phyloP scores from a whole-genome alignment of 306 rosid genomes.

The Mucuna pruriens region DNA sequence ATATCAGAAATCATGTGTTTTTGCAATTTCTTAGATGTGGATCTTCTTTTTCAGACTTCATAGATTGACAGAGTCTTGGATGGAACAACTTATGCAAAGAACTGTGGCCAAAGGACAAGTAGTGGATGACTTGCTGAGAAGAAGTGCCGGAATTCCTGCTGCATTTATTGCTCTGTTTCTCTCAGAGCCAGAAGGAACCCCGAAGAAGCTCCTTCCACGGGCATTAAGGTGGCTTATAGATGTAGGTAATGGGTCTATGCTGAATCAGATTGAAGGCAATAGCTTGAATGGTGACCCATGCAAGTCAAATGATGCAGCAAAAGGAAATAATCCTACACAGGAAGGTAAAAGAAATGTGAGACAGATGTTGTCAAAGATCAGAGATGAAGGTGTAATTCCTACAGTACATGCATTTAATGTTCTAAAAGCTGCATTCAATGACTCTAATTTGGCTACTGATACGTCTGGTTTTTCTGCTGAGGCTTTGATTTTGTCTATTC shows the following conservation, averaged over 20 bases:
- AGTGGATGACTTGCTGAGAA: slow-evolving; percentile 91
- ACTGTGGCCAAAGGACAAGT: slow-evolving; percentile 83
- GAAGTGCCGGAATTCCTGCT: slow-evolving; percentile 99
- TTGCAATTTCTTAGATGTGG: slow-evolving; percentile 35
- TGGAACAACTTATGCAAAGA: slow-evolving; percentile 97
- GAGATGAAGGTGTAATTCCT: slow-evolving; percentile 97
- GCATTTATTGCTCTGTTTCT: slow-evolving; percentile 91
- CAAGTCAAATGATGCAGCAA: slow-evolving; percentile 43
- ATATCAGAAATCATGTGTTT: slow-evolving; percentile 18
- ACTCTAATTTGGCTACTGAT: slow-evolving; percentile 89
- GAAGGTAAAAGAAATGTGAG: slow-evolving; percentile 49
- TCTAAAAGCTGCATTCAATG: slow-evolving; percentile 93
- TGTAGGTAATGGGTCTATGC: slow-evolving; percentile 70
- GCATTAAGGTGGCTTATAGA: slow-evolving; percentile 94
- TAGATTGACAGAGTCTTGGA: slow-evolving; percentile 90
- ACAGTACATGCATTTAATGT: slow-evolving; percentile 93
- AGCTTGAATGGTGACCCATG: slow-evolving; percentile 45
- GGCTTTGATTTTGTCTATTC: slow-evolving; percentile 78
- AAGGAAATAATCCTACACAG: slow-evolving; percentile 40
- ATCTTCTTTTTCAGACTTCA: slow-evolving; percentile 69
- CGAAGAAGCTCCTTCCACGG: slow-evolving; percentile 90
- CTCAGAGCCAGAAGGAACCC: slow-evolving; percentile 98
- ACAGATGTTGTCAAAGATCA: slow-evolving; percentile 67
- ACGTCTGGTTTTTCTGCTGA: slow-evolving; percentile 96
- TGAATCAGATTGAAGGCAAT: slow-evolving; percentile 54